Base-by-base conservation (phyloP, 352 stramenopile species). In the Phytophthora megakarya region DNA sequence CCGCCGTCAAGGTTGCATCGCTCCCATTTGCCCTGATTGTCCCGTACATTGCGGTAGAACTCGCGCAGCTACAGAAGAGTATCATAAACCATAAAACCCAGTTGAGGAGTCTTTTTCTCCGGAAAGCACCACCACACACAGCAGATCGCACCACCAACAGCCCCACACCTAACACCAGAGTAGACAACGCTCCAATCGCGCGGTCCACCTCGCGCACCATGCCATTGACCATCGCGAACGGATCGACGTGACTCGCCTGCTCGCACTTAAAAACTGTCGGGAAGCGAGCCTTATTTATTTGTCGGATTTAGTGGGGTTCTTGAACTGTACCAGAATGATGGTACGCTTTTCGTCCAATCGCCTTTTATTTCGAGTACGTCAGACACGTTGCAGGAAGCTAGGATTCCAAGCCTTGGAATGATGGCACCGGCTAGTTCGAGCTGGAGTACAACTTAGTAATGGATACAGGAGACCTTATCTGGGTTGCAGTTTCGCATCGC, bases 131-230 rank as follows among this genome's bases (percentile, higher is more conserved):
- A 54, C 25, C 37, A 38, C 9, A 21, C 25, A 13, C 22, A 49
- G 3, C 15, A 22, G n/a, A 46, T 47, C 80, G 50, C 65, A 94
- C 85, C 76, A 90, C 46, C 7, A 91, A 70, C 37, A 94, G 72
- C 40, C 81, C 80, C 42, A 94, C 68, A 40, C 85, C 83, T n/a
- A 94, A 52, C 30, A 83, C 73, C n/a, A 94, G 71, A 39, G 85
- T 92, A 5, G 83, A 90, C 30, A 92, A 60, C 10, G 83, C 84
- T 38, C 85, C 85, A 50, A 94, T 90, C 42, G 83, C 81, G 42
- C 83, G 81, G 61, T 94, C 85, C 43, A 94, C 78, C 59, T 90
- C 85, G 59, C 83, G 83, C 65, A 90, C 83, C 63, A 88, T 82
- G 32, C 75, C 70, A 62, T 78, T 76, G 58, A 53, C 66, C 76